Conservation (phyloP, 1,284 basidiomycete genomes). For the Malassezia arunalokei region DNA sequence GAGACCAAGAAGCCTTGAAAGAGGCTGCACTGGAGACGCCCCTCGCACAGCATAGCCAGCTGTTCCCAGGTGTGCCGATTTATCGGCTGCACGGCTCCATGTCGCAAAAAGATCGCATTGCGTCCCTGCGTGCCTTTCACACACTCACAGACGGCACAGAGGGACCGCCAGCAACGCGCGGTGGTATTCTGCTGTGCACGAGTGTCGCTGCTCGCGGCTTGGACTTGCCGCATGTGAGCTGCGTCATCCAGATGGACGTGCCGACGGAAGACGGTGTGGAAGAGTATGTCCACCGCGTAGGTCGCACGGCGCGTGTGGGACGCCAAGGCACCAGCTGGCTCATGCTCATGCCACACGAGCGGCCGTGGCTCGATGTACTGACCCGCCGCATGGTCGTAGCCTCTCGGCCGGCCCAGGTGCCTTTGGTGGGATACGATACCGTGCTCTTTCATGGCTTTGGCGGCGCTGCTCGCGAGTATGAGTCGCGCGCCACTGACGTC, state of each 20-base stretch:
- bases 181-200: constrained; percentile 74
- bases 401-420: constrained; percentile 10
- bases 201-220: constrained; percentile 93
- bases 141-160: constrained; percentile 7
- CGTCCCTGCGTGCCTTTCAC: constrained; percentile 70
- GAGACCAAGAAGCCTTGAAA: constrained; percentile 41
- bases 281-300: constrained; percentile 93
- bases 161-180: constrained; percentile 6
- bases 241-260: constrained; percentile 90
- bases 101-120: constrained; percentile 65
- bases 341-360: constrained; percentile 73
- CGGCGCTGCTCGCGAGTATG: constrained; percentile 57
- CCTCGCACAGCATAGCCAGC: constrained; percentile 51
- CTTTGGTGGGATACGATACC: constrained; percentile 16
- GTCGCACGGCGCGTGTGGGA: constrained; percentile 89
- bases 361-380: constrained; percentile 77
- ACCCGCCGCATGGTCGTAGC: constrained; percentile 58
- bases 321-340: constrained; percentile 79
- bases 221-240: constrained; percentile 86
- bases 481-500: constrained; percentile 84
- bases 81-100: constrained; percentile 92
- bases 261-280: constrained; percentile 93
- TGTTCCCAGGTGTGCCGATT: constrained; percentile 60
- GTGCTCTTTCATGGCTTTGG: constrained; percentile 61
- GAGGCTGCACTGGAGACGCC: constrained; percentile 17